Conservation (phyloP, 805 yeast genomes). For the Maudiozyma turicensis region DNA sequence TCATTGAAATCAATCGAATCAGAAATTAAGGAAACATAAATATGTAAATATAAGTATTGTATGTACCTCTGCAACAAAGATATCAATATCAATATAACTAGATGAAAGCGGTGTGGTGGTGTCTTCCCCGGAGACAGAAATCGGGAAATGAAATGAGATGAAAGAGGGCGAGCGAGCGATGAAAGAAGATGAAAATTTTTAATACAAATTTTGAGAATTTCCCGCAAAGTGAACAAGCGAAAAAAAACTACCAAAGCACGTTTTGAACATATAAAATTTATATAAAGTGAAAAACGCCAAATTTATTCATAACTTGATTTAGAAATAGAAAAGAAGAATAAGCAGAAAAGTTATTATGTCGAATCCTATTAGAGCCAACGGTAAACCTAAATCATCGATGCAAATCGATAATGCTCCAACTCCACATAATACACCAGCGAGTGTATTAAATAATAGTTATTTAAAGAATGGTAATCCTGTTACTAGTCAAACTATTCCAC, state of each 20-base stretch:
- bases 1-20: conserved; percentile 3
- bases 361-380: conserved; percentile 68
- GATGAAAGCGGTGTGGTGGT: too few species aligned
- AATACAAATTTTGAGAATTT: too few species aligned
- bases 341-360: conserved; percentile 41
- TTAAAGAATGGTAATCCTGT: conserved; percentile 53
- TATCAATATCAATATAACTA: too few species aligned
- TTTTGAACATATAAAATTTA: background rate
- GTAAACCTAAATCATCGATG: conserved; percentile 38
- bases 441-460: conserved; percentile 59
- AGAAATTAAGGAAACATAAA: background rate
- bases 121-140: too few species aligned
- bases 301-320: background rate
- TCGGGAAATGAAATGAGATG: background rate
- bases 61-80: too few species aligned
- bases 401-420: conserved; percentile 91
- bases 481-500: conserved; percentile 34
- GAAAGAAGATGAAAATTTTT: too few species aligned
- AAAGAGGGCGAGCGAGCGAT: background rate
- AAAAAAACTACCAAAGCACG: too few species aligned
- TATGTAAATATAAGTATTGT: background rate
- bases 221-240: background rate
- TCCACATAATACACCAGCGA: conserved; percentile 96
- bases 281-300: background rate
- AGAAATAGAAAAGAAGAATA: background rate